Evolutionary conservation across 2,329 filamentous ascomycete species (phyloP), one percentile per base, ranked within the genome.

Genomic region (Diplodia mutila): DNA sequence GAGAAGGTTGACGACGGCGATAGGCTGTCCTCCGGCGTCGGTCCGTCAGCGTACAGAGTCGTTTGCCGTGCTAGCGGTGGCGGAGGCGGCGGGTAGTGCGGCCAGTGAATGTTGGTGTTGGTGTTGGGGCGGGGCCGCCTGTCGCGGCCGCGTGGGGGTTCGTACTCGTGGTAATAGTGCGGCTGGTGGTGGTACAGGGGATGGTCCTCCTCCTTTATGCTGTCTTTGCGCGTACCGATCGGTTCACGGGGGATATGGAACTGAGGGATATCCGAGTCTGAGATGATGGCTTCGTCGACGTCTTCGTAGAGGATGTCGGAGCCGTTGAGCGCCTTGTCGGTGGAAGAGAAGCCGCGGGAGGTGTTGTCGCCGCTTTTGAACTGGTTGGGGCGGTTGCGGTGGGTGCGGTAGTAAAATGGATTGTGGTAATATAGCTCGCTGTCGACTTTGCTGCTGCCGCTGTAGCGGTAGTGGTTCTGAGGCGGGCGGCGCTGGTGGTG

Each of bases 141-240:
- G 37, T 59, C 55, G 14, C 55, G 55, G 37, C 55, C 55, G 37
- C 55, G 55, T 9, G 55, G 55, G 37, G 39, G 21, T 8, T 59
- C 8, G 55, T 46, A 12, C 11, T 46, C 12, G 55, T 42, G 23
- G 5, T 55, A 4, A 32, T 14, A 34, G 52, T 14, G 53, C 12
- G 7, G 34, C n/a, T 59, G 37, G 16, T 25, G 55, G 37, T 46
- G 55, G 14, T 4, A 11, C 21, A 29, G 37, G 25, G 11, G 23
- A 21, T 59, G 23, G 6, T 46, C 12, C 3, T 46, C 21, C 37
- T 42, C 18, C 11, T 37, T 32, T 14, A 42, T 25, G 21, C n/a
- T 37, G 34, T 39, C 32, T 23, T 46, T 25, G 21, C 37, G 55
- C 21, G 12, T 11, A 11, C 34, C 21, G n/a, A 42, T 57, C 12